Percentiles rank a stretch among this genome's conserved stretches.
These are phyloP conservation scores for Aegilops umbellulata DNA, from an alignment of 176 grass and related monocot genomes.

Conservation along the genomic window DNA sequence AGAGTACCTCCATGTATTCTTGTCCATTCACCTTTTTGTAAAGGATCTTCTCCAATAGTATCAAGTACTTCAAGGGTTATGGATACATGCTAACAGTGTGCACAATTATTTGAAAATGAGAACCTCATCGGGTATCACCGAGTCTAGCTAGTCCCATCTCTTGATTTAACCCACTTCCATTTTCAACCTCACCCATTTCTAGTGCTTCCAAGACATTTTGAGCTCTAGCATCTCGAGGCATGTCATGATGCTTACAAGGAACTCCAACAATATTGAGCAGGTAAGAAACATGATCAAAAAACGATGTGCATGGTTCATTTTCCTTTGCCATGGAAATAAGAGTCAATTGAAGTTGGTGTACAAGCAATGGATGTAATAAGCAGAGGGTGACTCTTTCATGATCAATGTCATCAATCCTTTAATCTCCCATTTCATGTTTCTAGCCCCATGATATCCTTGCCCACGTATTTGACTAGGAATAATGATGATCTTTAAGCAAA, in stretches of 20 bases:
- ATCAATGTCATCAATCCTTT: background rate
- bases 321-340: background rate
- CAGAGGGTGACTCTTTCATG: background rate
- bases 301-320: background rate
- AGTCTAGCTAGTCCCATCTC: background rate
- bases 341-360: too few species aligned
- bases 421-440: background rate
- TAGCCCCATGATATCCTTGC: background rate
- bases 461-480: background rate
- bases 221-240: background rate
- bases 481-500: background rate
- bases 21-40: background rate
- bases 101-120: background rate
- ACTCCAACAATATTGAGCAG: background rate
- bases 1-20: too few species aligned
- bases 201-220: background rate
- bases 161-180: background rate
- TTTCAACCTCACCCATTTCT: background rate
- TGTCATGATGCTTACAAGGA: background rate
- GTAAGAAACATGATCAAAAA: background rate
- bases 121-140: background rate
- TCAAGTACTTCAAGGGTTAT: background rate
- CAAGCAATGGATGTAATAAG: too few species aligned
- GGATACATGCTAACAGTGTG: background rate
- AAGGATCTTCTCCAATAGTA: background rate